phyloP scores from a whole-genome alignment of 2,329 filamentous ascomycete species.

The Neonectria punicea region DNA sequence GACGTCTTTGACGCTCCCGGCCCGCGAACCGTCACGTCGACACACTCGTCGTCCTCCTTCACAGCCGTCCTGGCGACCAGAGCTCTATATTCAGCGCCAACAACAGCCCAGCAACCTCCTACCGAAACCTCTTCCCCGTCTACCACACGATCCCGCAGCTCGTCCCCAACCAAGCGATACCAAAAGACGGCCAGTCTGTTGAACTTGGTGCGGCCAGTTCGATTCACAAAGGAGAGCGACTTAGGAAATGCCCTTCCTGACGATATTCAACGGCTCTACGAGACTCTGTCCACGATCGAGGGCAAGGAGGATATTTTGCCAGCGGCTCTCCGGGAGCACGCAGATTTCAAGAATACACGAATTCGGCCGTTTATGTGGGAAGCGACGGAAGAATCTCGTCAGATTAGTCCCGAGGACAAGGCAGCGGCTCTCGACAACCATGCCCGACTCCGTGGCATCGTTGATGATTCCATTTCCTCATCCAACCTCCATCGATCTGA shows the following conservation, averaged over 20 bases:
- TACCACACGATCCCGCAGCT: conserved; percentile 2
- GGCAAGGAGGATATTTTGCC: conserved; percentile 14
- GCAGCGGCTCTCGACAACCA: background rate
- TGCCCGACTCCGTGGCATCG: conserved; percentile 5
- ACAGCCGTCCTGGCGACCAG: background rate
- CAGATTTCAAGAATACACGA: background rate
- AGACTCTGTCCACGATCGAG: conserved; percentile 1
- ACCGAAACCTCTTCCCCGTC: too few relatives aligned
- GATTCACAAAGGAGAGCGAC: conserved; percentile 1
- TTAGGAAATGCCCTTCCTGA: background rate
- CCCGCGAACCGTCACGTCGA: background rate
- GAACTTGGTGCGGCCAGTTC: conserved; percentile 8
- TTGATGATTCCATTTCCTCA: conserved; percentile 11
- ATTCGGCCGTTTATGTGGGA: conserved; percentile 2
- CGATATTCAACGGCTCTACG: background rate
- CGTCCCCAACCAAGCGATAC: conserved; percentile 12
- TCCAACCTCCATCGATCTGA: conserved; percentile 12
- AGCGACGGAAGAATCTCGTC: background rate
- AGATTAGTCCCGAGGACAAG: background rate
- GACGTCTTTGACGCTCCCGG: background rate
- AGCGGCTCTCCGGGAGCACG: conserved; percentile 7
- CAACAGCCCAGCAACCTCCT: too few relatives aligned
- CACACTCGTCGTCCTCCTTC: background rate
- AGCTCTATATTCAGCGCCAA: conserved; percentile 2
- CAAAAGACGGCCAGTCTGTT: conserved; percentile 7